A percentile compares a stretch with the other conserved stretches of the same genome.
phyloP scores from a whole-genome alignment of 768 basidiomycete genomes.

The Tremella mesenterica region DNA sequence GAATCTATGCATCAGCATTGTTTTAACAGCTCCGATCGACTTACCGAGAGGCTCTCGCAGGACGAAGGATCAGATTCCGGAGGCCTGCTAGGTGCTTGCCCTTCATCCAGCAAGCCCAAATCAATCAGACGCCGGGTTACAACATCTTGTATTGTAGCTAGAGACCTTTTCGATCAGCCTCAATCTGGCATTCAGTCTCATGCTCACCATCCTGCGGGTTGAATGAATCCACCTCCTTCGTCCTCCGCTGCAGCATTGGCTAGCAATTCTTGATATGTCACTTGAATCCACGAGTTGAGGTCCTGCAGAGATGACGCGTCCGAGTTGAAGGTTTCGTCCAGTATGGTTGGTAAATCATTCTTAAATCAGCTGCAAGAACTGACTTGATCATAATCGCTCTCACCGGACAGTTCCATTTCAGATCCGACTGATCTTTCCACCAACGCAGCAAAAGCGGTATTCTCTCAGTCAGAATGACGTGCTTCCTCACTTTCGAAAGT shows the following conservation, averaged over 20 bases:
- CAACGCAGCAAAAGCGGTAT: conserved; percentile 14
- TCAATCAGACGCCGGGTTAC: conserved; percentile 15
- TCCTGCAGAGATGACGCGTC: conserved; percentile 2
- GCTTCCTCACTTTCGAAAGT: too few relatives aligned
- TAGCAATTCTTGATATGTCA: conserved; percentile 1
- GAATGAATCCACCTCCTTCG: conserved; percentile 13
- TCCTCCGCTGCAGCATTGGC: conserved; percentile 18
- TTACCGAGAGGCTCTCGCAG: conserved; percentile 29
- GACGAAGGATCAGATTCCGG: too few relatives aligned
- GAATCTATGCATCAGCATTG: conserved; percentile 11
- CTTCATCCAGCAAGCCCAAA: conserved; percentile 11
- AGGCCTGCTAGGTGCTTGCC: too few relatives aligned
- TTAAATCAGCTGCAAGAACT: background rate
- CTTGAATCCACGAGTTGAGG: conserved; percentile 1
- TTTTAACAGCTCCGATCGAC: background rate
- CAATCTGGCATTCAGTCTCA: background rate
- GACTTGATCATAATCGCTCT: background rate
- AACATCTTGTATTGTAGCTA: conserved; percentile 12
- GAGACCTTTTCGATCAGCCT: conserved; percentile 7
- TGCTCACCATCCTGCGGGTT: conserved; percentile 29
- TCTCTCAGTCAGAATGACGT: conserved; percentile 9
- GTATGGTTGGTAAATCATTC: background rate
- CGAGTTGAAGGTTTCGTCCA: conserved; percentile 4
- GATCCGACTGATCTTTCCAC: conserved; percentile 7
- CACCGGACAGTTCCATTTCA: conserved; percentile 14